Conservation (phyloP, 192 early-diverging fungal species). For the Spizellomyces punctatus region DNA sequence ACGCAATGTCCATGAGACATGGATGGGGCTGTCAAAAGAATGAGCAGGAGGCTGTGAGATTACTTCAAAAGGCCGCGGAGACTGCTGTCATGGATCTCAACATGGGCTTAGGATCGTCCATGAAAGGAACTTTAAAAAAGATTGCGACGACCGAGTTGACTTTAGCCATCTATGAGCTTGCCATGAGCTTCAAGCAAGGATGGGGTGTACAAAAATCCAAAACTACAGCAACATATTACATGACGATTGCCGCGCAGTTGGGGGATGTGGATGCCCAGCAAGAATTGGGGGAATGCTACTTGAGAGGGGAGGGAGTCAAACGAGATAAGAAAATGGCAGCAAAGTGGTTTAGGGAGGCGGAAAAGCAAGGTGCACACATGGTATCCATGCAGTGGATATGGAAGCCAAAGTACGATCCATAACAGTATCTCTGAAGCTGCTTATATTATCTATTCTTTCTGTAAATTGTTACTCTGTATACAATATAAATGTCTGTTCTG, state of each 20-base stretch:
- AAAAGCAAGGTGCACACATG: constrained; percentile 45
- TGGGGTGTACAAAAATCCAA: constrained; percentile 54
- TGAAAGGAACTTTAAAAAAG: constrained; percentile 1
- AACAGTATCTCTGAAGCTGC: no score
- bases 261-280: constrained; percentile 55
- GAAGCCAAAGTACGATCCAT: constrained; percentile 47
- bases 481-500: no score
- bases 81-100: constrained; percentile 34
- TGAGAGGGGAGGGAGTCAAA: constrained; percentile 51
- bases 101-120: neutral
- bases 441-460: no score
- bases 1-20: constrained; percentile 54
- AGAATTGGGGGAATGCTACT: constrained; percentile 44
- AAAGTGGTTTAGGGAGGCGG: constrained; percentile 48
- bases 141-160: constrained; percentile 44
- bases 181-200: constrained; percentile 51
- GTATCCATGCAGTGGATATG: constrained; percentile 58
- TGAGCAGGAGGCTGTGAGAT: constrained; percentile 33
- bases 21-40: constrained; percentile 52
- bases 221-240: constrained; percentile 46
- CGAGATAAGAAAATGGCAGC: constrained; percentile 49
- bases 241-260: constrained; percentile 45
- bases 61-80: constrained; percentile 40
- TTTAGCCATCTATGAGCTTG: constrained; percentile 49
- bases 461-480: no score